Conservation (phyloP, 495 filamentous ascomycete genomes). For the Lindgomyces ingoldianus region DNA sequence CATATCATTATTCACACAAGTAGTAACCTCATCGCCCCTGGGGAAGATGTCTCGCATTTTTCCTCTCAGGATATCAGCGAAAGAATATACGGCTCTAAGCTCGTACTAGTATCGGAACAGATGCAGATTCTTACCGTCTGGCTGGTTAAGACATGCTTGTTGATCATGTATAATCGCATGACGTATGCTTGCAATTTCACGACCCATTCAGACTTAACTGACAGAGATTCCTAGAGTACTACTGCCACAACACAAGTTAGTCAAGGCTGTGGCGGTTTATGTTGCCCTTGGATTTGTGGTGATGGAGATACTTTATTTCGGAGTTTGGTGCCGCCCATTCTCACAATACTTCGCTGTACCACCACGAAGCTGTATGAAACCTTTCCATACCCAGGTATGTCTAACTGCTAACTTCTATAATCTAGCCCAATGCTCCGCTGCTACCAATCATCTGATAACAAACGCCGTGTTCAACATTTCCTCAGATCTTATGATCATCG, state of each 20-base stretch:
- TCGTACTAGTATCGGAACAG: slow-evolving; percentile 54
- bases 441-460: slow-evolving; percentile 61
- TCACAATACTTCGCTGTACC: slow-evolving; percentile 58
- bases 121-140: slow-evolving; percentile 53
- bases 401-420: no score
- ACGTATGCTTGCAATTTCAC: slow-evolving; percentile 47
- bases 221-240: slow-evolving; percentile 34
- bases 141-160: slow-evolving; percentile 56
- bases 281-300: slow-evolving; percentile 57
- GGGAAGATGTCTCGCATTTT: slow-evolving; percentile 55
- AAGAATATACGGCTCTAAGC: slow-evolving; percentile 58
- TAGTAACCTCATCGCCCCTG: slow-evolving; percentile 62
- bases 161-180: slow-evolving; percentile 57
- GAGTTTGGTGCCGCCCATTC: slow-evolving; percentile 65
- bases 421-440: slow-evolving; percentile 43
- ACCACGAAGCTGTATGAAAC: slow-evolving; percentile 7
- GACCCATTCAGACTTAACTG: not conserved
- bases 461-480: slow-evolving; percentile 67
- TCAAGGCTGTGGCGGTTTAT: slow-evolving; percentile 58
- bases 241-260: slow-evolving; percentile 50
- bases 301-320: slow-evolving; percentile 63
- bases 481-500: slow-evolving; percentile 63
- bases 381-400: no score
- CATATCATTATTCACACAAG: slow-evolving; percentile 58
- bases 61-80: slow-evolving; percentile 54